Evolutionary conservation across 352 stramenopile genomes (phyloP), one percentile per base, ranked within the genome.

Genomic region (Pythium rishiriense): DNA sequence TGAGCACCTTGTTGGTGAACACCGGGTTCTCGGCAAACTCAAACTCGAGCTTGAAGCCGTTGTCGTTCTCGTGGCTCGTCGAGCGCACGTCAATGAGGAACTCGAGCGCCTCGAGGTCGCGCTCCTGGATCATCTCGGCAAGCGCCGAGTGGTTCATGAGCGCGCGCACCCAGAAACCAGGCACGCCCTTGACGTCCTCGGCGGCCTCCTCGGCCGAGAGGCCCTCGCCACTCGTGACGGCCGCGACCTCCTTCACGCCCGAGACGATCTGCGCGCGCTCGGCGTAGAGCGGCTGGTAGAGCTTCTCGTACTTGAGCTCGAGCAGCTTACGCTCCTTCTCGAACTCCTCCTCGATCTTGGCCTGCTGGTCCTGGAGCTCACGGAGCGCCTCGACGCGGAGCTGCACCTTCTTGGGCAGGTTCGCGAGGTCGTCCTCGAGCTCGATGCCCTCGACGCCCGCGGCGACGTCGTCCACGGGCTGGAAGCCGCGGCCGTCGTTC

Each of bases 301-400:
- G 75, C 72, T 91, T 93, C 70, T 94, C 84, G 64, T 94, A 94
- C 74, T 94, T 94, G 52, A 94, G 83, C 72, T 94, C 84, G 19
- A 94, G 72, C 46, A 69, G 52, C 68, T 89, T 88, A 59, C 84
- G 86, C 68, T 94, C 84, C 72, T 91, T 92, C 72, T 94, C 84
- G 48, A 94, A 94, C 69, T 90, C 66, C 63, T 90, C 84, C 57
- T 94, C 84, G 35, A 94, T 66, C 59, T 82, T 76, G 8, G 78
- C 79, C 61, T 94, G 86, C 45, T 85, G 67, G 62, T 94, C 83
- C 72, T 73, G 81, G n/a, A 93, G 72, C 70, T 80, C 83, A n/a
- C 82, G 82, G 35, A 93, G 72, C 29, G 80, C 81, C 11, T 76
- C 80, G 24, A 93, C 69, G 50, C 84, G 81, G 58, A 90, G 73